Evolutionary conservation across 495 filamentous ascomycete species (phyloP).

Genomic region (Neurospora sublineolata): DNA sequence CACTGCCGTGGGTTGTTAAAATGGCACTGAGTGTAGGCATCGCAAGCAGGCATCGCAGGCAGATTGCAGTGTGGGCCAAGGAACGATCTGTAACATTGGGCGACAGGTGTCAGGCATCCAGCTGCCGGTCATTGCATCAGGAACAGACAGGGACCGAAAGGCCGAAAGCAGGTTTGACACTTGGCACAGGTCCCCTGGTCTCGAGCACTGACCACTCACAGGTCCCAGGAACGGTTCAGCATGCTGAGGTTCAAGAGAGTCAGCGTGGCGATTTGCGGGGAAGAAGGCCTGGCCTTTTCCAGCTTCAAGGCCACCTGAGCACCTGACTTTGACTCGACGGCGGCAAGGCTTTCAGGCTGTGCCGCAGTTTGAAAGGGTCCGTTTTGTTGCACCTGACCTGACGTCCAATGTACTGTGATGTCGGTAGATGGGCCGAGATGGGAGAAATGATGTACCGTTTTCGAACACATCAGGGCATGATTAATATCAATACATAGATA

Average conservation of each 20-base stretch:
- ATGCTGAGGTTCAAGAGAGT: background rate
- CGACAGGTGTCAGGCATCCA: background rate
- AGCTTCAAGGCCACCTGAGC: constrained; percentile 2
- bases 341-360: constrained; percentile 19
- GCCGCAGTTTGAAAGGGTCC: background rate
- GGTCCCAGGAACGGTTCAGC: background rate
- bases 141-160: background rate
- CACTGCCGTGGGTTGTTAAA: constrained; percentile 5
- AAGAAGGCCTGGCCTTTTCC: constrained; percentile 12
- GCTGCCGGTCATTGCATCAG: constrained; percentile 1
- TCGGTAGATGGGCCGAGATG: constrained; percentile 16
- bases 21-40: background rate
- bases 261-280: constrained; percentile 24
- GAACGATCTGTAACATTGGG: constrained; percentile 5
- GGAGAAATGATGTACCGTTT: constrained; percentile 1
- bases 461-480: background rate
- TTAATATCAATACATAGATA: background rate
- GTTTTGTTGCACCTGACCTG: constrained; percentile 12
- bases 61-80: constrained; percentile 11
- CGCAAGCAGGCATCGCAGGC: background rate
- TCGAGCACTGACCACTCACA: background rate
- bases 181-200: constrained; percentile 1
- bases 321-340: constrained; percentile 19
- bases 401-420: background rate
- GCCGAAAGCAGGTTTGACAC: background rate